Evolutionary conservation across 2,329 filamentous ascomycete species (phyloP).

Genomic region (Verticillium nubilum): DNA sequence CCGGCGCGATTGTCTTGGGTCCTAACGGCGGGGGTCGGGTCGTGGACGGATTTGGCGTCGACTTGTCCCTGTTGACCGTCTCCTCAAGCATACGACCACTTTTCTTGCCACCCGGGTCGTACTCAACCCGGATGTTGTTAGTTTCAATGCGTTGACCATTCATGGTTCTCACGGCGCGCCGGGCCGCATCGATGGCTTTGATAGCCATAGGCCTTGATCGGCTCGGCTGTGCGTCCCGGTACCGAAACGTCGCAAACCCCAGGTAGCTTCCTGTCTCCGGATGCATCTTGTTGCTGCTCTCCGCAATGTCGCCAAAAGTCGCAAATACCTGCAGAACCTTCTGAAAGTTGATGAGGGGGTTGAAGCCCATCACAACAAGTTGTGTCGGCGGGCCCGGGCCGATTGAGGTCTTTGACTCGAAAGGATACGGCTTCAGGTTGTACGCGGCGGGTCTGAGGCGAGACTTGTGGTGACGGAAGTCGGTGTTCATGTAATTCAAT

Average conservation of each 20-base stretch:
- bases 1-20: constrained; percentile 24
- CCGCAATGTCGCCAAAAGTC: constrained; percentile 79
- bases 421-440: constrained; percentile 73
- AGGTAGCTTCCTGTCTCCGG: constrained; percentile 91
- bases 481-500: constrained; percentile 62
- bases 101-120: constrained; percentile 81
- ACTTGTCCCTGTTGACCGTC: constrained; percentile 63
- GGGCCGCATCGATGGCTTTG: constrained; percentile 74
- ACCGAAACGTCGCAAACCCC: constrained; percentile 87
- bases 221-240: constrained; percentile 64
- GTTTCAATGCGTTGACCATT: constrained; percentile 77
- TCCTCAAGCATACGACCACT: constrained; percentile 74
- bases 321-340: constrained; percentile 73
- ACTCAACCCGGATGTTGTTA: constrained; percentile 72
- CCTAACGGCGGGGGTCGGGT: constrained; percentile 27
- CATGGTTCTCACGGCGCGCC: constrained; percentile 70
- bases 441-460: constrained; percentile 70
- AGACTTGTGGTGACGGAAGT: constrained; percentile 65
- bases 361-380: constrained; percentile 93
- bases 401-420: constrained; percentile 77
- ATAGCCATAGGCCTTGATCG: constrained; percentile 47
- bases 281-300: constrained; percentile 91
- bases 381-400: constrained; percentile 86
- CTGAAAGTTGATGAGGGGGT: constrained; percentile 76
- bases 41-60: constrained; percentile 21